Base-by-base conservation (phyloP, 2,329 filamentous ascomycete species). In the Phoma sp. region DNA sequence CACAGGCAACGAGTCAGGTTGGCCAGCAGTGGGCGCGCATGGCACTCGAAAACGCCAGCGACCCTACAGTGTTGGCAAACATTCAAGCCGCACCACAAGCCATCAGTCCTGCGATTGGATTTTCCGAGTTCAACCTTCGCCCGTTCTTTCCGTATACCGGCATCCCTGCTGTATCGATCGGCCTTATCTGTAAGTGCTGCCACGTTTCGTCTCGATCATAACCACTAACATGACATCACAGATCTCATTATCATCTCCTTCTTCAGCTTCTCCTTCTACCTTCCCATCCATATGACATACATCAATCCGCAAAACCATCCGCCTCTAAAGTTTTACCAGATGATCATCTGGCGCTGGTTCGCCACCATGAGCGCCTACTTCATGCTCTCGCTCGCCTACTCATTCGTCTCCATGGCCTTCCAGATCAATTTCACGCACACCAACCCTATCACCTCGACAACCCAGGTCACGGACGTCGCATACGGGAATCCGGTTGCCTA, bases 201-300 rank as follows among this genome's bases (percentile, higher is more conserved):
- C 7, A 8, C 13, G 15, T 22, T 22, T 12, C 33, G 29, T 12
- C 10, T 19, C 33, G 7, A 9, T 6, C 19, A 36, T 19, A 37
- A 1, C 1, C 9, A 17, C 19, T 48, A 3, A 48, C 49, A 48
- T 35, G 44, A 6, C 2, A 2, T 13, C 2, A 6, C 25, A 66
- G 65, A 88, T 65, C 75, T 88, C 1, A 88, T 89, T 63, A 88
- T 89, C 63, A 78, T 88, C 36, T 84, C 85, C 0, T 88, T 88
- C 75, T 88, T 88, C 76, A 85, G 81, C 25, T 88, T 86, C 70
- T 78, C 81, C 0, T 88, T 88, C 74, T 85, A 88, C 63, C 76
- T 88, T 39, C 86, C 86, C 0, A 83, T 87, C 13, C 85, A 89
- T 68, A 80, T 80, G 62, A 81, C 83, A 65, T 86, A 86, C 66